Evolutionary conservation across 441 rosid genomes (phyloP).

Genomic region (Gossypium aridum): DNA sequence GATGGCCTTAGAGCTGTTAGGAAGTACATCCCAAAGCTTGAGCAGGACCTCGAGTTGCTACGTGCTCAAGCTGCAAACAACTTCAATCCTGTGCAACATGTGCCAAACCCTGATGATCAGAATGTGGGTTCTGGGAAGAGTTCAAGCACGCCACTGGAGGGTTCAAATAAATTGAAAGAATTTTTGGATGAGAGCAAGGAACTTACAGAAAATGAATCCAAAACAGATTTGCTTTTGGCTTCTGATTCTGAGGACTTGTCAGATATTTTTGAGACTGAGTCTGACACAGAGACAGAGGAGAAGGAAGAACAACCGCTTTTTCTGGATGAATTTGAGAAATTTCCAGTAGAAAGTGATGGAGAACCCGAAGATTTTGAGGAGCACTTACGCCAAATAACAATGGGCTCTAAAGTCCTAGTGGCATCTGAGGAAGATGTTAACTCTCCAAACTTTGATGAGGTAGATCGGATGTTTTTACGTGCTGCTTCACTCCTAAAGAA

Average conservation of each 20-base stretch:
- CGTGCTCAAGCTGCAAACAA: constrained; percentile 39
- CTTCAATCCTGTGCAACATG: constrained; percentile 20
- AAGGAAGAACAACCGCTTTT: constrained; percentile 46
- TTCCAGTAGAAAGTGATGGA: constrained; percentile 37
- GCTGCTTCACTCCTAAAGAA: constrained; percentile 75
- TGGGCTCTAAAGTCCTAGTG: constrained; percentile 19
- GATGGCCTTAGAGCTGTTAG: constrained; percentile 79
- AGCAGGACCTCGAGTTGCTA: constrained; percentile 77
- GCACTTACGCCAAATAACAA: constrained; percentile 34
- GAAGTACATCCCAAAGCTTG: constrained; percentile 69
- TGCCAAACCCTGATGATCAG: constrained; percentile 7
- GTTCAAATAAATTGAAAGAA: constrained; percentile 49
- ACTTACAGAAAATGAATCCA: constrained; percentile 40
- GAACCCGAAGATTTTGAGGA: constrained; percentile 53
- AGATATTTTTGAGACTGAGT: constrained; percentile 81
- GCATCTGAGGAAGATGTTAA: constrained; percentile 25
- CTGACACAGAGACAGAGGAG: constrained; percentile 45
- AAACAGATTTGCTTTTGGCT: constrained; percentile 25
- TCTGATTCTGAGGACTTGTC: constrained; percentile 77
- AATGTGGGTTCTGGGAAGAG: constrained; percentile 8
- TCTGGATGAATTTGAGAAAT: constrained; percentile 65
- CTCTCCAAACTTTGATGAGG: constrained; percentile 68
- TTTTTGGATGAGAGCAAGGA: constrained; percentile 37
- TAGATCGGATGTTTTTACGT: constrained; percentile 72
- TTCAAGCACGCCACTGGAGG: constrained; percentile 22